A percentile compares a stretch with the other conserved stretches of the same genome.
phyloP scores from a whole-genome alignment of 129 eudicot genomes.

The Rutidosis leptorrhynchoides region DNA sequence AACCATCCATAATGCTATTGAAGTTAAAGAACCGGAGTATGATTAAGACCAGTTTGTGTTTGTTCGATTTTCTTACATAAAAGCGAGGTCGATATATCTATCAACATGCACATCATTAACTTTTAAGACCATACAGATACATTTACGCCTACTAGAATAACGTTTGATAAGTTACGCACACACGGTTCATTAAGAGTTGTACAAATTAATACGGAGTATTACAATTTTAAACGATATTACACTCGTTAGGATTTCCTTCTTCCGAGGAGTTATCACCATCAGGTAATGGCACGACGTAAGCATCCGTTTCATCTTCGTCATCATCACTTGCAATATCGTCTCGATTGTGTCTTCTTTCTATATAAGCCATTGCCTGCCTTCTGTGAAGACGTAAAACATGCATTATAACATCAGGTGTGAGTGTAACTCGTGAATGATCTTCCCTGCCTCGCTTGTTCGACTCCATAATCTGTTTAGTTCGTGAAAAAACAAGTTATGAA shows the following conservation, averaged over 20 bases:
- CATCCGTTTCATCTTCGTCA: conserved; percentile 50
- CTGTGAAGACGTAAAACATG: conserved; percentile 79
- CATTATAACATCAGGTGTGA: conserved; percentile 86
- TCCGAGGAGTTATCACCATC: conserved; percentile 54
- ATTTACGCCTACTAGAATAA: background rate
- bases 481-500: background rate
- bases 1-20: background rate
- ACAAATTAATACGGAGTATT: background rate
- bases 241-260: conserved; percentile 54
- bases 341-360: conserved; percentile 56
- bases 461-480: conserved; percentile 27
- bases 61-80: no score
- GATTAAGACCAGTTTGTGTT: background rate
- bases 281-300: conserved; percentile 44
- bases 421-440: conserved; percentile 63
- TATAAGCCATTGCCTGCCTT: conserved; percentile 71
- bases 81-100: no score
- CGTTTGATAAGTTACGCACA: no score
- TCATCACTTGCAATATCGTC: conserved; percentile 41
- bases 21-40: no score
- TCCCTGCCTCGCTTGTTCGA: conserved; percentile 67
- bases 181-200: background rate
- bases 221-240: conserved; percentile 37
- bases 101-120: background rate
- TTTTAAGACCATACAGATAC: conserved; percentile 12